Percentiles rank a stretch among this genome's conserved stretches.
Evolutionary conservation across 768 basidiomycete genomes (phyloP).

Genomic region (Suillus fuscotomentosus): DNA sequence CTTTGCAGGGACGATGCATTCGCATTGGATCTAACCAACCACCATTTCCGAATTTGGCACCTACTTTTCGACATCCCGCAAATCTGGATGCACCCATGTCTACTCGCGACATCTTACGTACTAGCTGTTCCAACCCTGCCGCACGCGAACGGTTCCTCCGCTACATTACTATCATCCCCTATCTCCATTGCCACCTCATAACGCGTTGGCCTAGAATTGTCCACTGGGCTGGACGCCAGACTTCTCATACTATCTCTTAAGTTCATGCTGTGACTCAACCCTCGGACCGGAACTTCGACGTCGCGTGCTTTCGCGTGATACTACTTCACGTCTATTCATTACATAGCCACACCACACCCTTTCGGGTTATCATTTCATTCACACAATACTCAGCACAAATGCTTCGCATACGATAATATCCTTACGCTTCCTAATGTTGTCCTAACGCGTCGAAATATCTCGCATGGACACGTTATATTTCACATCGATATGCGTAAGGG

Average conservation of each 20-base stretch:
- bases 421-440: neutral
- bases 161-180: conserved; percentile 7
- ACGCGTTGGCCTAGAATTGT: neutral
- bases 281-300: neutral
- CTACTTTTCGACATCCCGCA: conserved; percentile 37
- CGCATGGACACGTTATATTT: neutral
- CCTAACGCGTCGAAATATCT: neutral
- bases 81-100: conserved; percentile 20
- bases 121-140: conserved; percentile 15
- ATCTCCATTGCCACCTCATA: conserved; percentile 7
- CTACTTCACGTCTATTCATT: neutral
- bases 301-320: neutral
- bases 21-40: conserved; percentile 22
- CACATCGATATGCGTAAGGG: neutral
- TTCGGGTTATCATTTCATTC: neutral
- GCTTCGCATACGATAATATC: neutral
- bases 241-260: neutral
- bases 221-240: neutral
- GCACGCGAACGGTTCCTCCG: conserved; percentile 5
- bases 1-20: conserved; percentile 22
- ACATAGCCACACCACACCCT: neutral
- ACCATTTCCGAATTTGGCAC: conserved; percentile 34
- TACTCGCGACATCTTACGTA: conserved; percentile 31
- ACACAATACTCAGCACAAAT: neutral
- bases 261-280: neutral